Conservation (phyloP, 768 basidiomycete genomes). For the Amanita fuliginea region DNA sequence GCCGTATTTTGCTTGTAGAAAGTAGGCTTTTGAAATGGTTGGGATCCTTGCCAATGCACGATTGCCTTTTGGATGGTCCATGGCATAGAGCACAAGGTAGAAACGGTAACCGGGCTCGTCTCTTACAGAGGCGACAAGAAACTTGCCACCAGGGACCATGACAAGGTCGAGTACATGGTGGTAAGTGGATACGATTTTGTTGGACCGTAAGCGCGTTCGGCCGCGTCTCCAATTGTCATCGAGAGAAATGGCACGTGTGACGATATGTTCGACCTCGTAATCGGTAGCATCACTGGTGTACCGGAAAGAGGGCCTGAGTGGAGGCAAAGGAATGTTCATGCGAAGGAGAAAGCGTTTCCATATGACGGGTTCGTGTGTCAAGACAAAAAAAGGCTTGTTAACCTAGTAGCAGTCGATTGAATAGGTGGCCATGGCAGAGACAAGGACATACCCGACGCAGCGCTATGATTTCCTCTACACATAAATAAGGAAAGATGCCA, state of each 20-base stretch:
- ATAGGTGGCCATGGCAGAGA: background rate
- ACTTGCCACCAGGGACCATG: conserved; percentile 57
- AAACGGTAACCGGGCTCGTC: conserved; percentile 32
- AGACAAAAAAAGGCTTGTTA: conserved; percentile 44
- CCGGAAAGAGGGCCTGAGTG: conserved; percentile 46
- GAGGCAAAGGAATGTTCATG: conserved; percentile 48
- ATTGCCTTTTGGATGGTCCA: conserved; percentile 42
- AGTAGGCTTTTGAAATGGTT: conserved; percentile 40
- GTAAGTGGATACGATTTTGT: conserved; percentile 17
- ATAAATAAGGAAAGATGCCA: conserved; percentile 28
- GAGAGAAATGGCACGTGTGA: conserved; percentile 47
- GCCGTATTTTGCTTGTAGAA: conserved; percentile 53
- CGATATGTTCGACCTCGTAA: conserved; percentile 44
- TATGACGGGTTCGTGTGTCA: conserved; percentile 57
- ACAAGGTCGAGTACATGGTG: conserved; percentile 40
- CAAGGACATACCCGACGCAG: conserved; percentile 28
- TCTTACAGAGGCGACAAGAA: conserved; percentile 49
- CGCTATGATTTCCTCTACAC: conserved; percentile 34
- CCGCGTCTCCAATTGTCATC: conserved; percentile 46
- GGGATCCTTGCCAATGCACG: conserved; percentile 37
- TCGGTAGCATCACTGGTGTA: conserved; percentile 26
- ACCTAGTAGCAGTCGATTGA: conserved; percentile 28
- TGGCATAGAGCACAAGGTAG: conserved; percentile 39
- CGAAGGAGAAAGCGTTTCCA: conserved; percentile 54
- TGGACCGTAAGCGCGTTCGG: conserved; percentile 22